Evolutionary conservation across 805 yeast species (phyloP), one percentile per base, ranked within the genome.

Genomic region (Candida pini): DNA sequence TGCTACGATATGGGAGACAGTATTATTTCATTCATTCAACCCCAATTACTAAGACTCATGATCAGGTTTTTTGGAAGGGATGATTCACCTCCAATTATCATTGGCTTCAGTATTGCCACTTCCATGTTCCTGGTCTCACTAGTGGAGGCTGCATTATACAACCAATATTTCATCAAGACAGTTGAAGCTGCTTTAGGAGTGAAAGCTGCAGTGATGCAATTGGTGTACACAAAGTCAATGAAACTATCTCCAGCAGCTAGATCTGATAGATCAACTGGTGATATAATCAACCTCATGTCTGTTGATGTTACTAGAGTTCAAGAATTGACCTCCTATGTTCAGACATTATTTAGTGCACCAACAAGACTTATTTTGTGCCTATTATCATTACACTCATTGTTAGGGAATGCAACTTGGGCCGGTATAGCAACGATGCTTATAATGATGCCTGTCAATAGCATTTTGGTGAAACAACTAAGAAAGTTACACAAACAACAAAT

Each of bases 231-330:
- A 30, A 88, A 88, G 56, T 69, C 92, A 0, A 64, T 88, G 38
- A 65, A 56, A 14, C 60, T 88, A n/a, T 78, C 94, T 2, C 71
- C 76, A 6, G 78, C 76, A 31, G 75, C 87, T 6, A 71, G 80
- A 40, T 67, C 68, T 21, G 66, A 69, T 13, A 63, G 71, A 44
- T 61, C 86, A 2, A 72, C 89, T 2, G 95, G 95, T 45, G 94
- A 85, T 44, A 82, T 87, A 34, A 71, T 86, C 44, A 86, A 84
- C 49, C 66, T 81, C 49, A 71, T 84, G 63, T 74, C 92, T 14
- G 89, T 83, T 21, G 96, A 87, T 62, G 77, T 83, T 9, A 62
- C 63, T 31, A 66, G 82, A 41, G 62, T 86, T 19, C 83, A 78
- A 50, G 77, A 73, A 25, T 58, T 82, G 35, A 56, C 74, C n/a